Percentiles rank a stretch among this genome's conserved stretches.
Evolutionary conservation across 2,329 filamentous ascomycete genomes (phyloP).

Genomic region (Fusarium sp.): DNA sequence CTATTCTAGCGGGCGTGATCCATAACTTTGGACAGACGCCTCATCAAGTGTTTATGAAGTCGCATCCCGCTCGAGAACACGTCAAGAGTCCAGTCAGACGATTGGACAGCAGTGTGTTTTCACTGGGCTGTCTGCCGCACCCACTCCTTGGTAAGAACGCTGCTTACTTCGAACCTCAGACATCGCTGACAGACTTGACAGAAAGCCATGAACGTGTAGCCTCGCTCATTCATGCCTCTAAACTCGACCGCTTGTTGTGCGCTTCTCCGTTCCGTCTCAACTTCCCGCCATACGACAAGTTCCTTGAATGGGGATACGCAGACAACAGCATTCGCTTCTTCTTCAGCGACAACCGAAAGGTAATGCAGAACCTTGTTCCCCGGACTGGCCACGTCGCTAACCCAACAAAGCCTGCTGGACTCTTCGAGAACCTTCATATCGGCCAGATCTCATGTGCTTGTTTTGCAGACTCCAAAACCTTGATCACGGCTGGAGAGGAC

Average conservation of each 20-base stretch:
- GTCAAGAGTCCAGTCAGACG: constrained; percentile 70
- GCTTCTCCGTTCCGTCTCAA: constrained; percentile 87
- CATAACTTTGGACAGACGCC: constrained; percentile 99
- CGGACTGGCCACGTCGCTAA: constrained; percentile 40
- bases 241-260: constrained; percentile 83
- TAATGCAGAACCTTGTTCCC: constrained; percentile 43
- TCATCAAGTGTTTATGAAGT: constrained; percentile 87
- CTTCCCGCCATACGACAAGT: constrained; percentile 91
- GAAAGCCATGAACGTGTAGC: constrained; percentile 81
- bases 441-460: constrained; percentile 85
- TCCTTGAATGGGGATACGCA: constrained; percentile 94
- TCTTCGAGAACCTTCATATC: constrained; percentile 94
- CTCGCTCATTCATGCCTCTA: constrained; percentile 79
- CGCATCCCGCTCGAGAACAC: constrained; percentile 81
- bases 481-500: constrained; percentile 92
- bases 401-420: constrained; percentile 68
- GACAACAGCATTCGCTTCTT: constrained; percentile 95
- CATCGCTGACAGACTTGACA: constrained; percentile 28
- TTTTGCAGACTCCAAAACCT: constrained; percentile 88
- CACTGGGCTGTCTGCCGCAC: constrained; percentile 79
- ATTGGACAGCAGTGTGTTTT: constrained; percentile 80
- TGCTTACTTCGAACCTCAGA: accelerated
- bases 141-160: constrained; percentile 70
- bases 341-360: constrained; percentile 81
- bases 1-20: constrained; percentile 93